Evolutionary conservation across 306 rosid species (phyloP).

Genomic region (Canavalia gladiata): DNA sequence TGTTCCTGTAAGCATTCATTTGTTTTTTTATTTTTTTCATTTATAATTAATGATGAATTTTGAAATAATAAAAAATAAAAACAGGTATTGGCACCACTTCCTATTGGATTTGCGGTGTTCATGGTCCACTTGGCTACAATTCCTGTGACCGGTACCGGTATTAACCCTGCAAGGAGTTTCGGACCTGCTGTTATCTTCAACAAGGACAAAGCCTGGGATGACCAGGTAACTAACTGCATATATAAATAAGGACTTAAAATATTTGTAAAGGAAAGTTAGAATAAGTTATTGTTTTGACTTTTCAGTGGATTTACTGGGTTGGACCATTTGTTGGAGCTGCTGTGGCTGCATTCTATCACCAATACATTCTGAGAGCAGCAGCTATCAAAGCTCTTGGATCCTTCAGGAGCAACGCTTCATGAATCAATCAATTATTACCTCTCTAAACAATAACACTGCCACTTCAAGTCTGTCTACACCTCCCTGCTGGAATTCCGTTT

Average conservation of each 20-base stretch:
- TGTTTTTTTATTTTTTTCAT: not conserved
- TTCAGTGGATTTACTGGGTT: slow-evolving; percentile 97
- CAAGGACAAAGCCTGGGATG: slow-evolving; percentile 80
- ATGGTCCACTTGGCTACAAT: slow-evolving; percentile 97
- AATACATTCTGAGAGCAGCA: slow-evolving; percentile 76
- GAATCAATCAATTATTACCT: slow-evolving; percentile 40
- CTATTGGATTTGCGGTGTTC: slow-evolving; percentile 96
- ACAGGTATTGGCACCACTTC: slow-evolving; percentile 96
- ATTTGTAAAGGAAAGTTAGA: too few species aligned
- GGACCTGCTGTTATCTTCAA: slow-evolving; percentile 95
- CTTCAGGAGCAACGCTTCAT: slow-evolving; percentile 88
- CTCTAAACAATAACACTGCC: slow-evolving; percentile 48
- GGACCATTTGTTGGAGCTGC: slow-evolving; percentile 93
- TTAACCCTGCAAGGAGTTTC: slow-evolving; percentile 94
- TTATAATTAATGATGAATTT: not conserved
- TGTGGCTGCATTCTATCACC: slow-evolving; percentile 87
- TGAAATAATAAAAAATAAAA: not conserved
- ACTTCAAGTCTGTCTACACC: slow-evolving; percentile 49
- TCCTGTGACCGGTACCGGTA: slow-evolving; percentile 94
- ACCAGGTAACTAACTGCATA: slow-evolving; percentile 54
- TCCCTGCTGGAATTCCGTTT: slow-evolving; percentile 31
- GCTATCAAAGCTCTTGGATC: slow-evolving; percentile 96
- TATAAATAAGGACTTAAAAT: too few species aligned
- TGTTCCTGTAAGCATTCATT: slow-evolving; percentile 74
- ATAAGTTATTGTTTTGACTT: not conserved